Evolutionary conservation across 2,329 filamentous ascomycete genomes (phyloP), one percentile per base, ranked within the genome.

Genomic region (Cladosporium sp.): DNA sequence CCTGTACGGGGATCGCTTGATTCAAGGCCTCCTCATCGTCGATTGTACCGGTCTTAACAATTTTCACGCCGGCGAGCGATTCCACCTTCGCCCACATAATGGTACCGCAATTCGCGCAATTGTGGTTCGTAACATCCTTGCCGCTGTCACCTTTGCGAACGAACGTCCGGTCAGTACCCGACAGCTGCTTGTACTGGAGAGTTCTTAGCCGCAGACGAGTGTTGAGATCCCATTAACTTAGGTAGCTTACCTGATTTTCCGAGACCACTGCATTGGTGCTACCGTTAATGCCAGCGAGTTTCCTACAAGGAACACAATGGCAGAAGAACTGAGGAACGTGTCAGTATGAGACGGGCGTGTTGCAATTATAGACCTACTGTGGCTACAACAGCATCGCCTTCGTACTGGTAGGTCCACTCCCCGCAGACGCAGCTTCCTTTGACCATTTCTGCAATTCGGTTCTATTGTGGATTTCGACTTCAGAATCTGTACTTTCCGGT

Each of bases 361-460:
- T 28, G 22, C 22, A 7, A 7, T 28, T 7, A 7, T 28, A 28
- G 5, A 28, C 22, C 22, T 28, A 28, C 22, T 28, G 22, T 28
- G 22, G 61, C 59, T 9, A 53, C 60, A 9, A 43, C 46, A 37
- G 68, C 62, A 38, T 67, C 64, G 19, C 64, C 64, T 4, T 61
- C 57, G 44, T 66, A 65, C 49, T 68, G 59, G 53, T 69, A 70
- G 13, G 61, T 63, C 46, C 66, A 64, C n/a, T 67, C 64, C 13
- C 67, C 68, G 53, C 68, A 70, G 28, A 65, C 19, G 54, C 66
- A 68, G 33, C 60, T 61, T 55, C 66, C 66, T 54, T 63, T 64
- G 11, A 50, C 48, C 48, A 50, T 50, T 59, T 62, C 61, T 38
- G 33, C 54, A n/a, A 22, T 5, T 49, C 11, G 7, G 5, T 54